Evolutionary conservation across 768 basidiomycete genomes (phyloP), one percentile per base, ranked within the genome.

Genomic region (Lactarius sanguifluus): DNA sequence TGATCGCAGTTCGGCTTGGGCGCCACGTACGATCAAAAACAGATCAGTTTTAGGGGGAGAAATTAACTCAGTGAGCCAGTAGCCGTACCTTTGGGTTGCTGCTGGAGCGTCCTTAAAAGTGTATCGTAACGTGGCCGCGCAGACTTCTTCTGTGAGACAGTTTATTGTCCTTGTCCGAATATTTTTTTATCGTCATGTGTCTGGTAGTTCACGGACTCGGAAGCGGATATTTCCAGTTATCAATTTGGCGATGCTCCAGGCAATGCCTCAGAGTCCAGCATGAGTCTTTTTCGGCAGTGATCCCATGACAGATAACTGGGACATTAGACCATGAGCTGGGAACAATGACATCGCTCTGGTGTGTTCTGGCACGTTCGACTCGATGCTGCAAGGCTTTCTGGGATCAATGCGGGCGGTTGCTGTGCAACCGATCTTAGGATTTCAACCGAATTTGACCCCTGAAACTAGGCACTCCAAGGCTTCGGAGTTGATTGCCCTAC

Each of bases 161-260:
- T 20, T 28, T 41, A 28, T 36, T 57, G 61, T 32, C 57, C 38
- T 61, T 41, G 36, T 54, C 40, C 38, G 25, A 63, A 56, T 55
- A 18, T 34, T 50, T 41, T 50, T 41, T 47, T 28, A 38, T 52
- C 50, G 66, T 67, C 66, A 67, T 67, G 66, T 67, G 66, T 55
- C 57, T 34, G 45, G 32, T 36, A 23, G 45, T 38, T 66, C 61
- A 25, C 45, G 25, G 32, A 54, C 57, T 55, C 62, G 58, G 66
- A 67, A 64, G 58, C 57, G 66, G 62, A 67, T 36, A 67, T 55
- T 45, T 63, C 62, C 40, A 56, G 62, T 60, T 64, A 67, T 63
- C 66, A 59, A 30, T 63, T 52, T 25, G 50, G 57, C 58, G 50
- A 54, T 43, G 15, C 56, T 25, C 28, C 55, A 47, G 32, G 45